Evolutionary conservation across 2,329 filamentous ascomycete genomes (phyloP), one percentile per base, ranked within the genome.

Genomic region (Aspergillus brasiliensis): DNA sequence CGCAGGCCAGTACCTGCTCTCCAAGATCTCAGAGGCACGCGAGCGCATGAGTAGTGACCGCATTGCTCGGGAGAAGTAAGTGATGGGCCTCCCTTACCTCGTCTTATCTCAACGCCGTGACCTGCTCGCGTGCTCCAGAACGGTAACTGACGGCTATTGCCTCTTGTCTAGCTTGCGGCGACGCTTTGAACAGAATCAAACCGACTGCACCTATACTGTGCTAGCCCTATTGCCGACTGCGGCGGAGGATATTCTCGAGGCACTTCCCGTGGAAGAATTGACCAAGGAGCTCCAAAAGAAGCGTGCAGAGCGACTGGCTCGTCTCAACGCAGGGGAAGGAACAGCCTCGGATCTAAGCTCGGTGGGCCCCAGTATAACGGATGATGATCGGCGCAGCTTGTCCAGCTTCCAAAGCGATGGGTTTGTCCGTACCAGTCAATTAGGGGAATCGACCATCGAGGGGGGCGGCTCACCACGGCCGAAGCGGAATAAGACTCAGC

Each of bases 171-270:
- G 94, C 77, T 86, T 99, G 62, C 92, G 93, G 54, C 90, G 95
- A 60, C 91, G 95, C 72, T 99, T 99, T 79, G 92, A 98, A 77
- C 95, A 99, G 78, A 99, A 99, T 77, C 95, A 99, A 75, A 94
- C 97, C 75, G 95, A 99, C 78, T 99, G 95, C 79, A 97, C 94
- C 51, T 97, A 96, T 75, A 99, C 95, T 38, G 92, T 98, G 47
- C 88, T 98, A n/a, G 95, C 94, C 28, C 87, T 99, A 57, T 84
- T 99, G 8, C 95, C 95, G 4, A 96, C 94, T 34, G 91, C 92
- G 6, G 93, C 93, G 23, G 88, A 95, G 67, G 94, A 96, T 73
- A 90, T 99, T 69, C 82, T 97, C 70, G 88, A 91, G 67, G 88
- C 90, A 31, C 86, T 98, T 69, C 91, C 96, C 56, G 96, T 96